phyloP scores from a whole-genome alignment of 805 yeast genomes.

The Kodamaea sagamina region DNA sequence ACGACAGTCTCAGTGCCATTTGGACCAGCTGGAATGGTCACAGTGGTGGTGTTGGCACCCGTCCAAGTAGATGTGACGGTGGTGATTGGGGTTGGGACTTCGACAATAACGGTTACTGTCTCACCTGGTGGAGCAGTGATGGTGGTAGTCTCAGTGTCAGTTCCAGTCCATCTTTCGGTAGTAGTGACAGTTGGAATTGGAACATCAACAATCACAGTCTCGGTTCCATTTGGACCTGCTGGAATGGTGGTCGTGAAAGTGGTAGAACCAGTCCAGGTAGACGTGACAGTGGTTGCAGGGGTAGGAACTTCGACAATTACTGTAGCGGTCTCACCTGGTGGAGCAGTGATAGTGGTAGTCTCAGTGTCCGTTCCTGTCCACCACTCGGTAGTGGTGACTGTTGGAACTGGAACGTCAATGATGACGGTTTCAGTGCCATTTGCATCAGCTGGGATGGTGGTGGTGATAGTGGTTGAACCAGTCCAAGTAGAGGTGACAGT shows the following conservation, averaged over 20 bases:
- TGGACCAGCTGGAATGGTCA: slow-evolving; percentile 6
- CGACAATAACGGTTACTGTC: slow-evolving; percentile 5
- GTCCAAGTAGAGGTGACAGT: slow-evolving; percentile 15
- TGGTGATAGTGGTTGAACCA: slow-evolving; percentile 12
- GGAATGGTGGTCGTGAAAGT: slow-evolving; percentile 5
- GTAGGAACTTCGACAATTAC: slow-evolving; percentile 17
- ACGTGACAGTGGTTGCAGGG: slow-evolving; percentile 14
- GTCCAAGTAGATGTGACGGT: slow-evolving; percentile 15
- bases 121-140: slow-evolving; percentile 5
- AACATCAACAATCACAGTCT: slow-evolving; percentile 5
- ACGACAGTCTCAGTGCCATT: slow-evolving; percentile 16
- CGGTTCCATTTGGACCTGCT: slow-evolving; percentile 4
- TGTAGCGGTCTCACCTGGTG: slow-evolving; percentile 17
- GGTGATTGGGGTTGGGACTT: slow-evolving; percentile 5
- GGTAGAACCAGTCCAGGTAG: slow-evolving; percentile 6
- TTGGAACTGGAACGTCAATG: slow-evolving; percentile 17
- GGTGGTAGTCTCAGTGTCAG: neutral
- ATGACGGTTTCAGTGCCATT: slow-evolving; percentile 15
- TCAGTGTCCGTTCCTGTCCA: slow-evolving; percentile 14
- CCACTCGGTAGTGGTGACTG: slow-evolving; percentile 11
- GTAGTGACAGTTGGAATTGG: slow-evolving; percentile 10
- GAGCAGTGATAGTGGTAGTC: slow-evolving; percentile 14
- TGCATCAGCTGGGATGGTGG: slow-evolving; percentile 7
- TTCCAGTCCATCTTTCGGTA: slow-evolving; percentile 8
- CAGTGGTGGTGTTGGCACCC: slow-evolving; percentile 13